These are phyloP conservation scores for Penicillium paxilli DNA, from an alignment of 495 filamentous ascomycete genomes.

Conservation along the genomic window DNA sequence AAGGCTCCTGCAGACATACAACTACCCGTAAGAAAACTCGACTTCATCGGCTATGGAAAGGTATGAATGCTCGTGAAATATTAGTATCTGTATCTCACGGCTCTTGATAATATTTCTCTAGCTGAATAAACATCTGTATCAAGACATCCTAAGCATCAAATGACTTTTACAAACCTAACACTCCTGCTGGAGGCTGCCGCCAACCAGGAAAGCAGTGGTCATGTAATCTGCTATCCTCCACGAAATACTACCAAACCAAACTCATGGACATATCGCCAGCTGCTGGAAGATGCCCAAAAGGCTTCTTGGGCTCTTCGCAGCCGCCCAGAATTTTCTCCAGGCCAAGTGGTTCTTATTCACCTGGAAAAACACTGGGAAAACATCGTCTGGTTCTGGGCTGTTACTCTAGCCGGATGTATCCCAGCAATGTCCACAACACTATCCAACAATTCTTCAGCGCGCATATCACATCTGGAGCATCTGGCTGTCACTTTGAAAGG, in stretches of 20 bases:
- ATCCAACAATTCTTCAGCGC: constrained; percentile 29
- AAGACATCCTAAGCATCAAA: neutral
- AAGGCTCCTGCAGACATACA: neutral
- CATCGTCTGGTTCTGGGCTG: constrained; percentile 48
- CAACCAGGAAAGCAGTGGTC: neutral
- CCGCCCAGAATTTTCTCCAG: neutral
- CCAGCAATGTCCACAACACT: constrained; percentile 43
- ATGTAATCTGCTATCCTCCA: constrained; percentile 6
- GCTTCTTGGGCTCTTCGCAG: constrained; percentile 3
- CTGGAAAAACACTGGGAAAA: constrained; percentile 37
- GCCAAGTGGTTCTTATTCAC: constrained; percentile 34
- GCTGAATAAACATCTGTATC: neutral
- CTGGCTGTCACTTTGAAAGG: constrained; percentile 17
- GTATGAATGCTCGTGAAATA: neutral
- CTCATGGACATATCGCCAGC: constrained; percentile 3
- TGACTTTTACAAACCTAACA: constrained; percentile 10
- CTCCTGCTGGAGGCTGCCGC: constrained; percentile 8
- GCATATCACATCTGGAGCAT: constrained; percentile 32
- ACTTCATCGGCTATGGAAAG: neutral
- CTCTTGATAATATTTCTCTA: neutral
- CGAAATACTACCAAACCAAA: constrained; percentile 1
- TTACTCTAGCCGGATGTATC: constrained; percentile 35
- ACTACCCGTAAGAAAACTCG: neutral
- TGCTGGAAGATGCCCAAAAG: constrained; percentile 2
- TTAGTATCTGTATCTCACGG: neutral